A percentile compares a stretch with the other conserved stretches of the same genome.
These are phyloP conservation scores for Melampsora medusae DNA, from an alignment of 1,284 basidiomycete genomes.

Conservation along the genomic window DNA sequence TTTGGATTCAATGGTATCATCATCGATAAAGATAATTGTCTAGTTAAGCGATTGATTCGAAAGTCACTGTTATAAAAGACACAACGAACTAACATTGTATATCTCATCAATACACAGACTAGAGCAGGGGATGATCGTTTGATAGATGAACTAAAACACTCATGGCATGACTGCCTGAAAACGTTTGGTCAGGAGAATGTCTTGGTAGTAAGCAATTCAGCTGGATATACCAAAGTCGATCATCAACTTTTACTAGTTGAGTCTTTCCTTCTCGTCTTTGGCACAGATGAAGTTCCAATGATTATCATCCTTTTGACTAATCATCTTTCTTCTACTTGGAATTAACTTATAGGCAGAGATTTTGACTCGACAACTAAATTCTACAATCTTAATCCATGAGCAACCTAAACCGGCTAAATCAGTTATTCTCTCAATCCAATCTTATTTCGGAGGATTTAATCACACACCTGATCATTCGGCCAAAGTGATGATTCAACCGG, in stretches of 20 bases:
- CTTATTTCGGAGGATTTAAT: neutral
- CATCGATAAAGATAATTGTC: constrained; percentile 37
- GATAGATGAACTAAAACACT: constrained; percentile 11
- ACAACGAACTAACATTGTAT: neutral
- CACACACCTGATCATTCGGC: too few relatives aligned
- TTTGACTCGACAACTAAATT: constrained; percentile 20
- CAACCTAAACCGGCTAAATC: constrained; percentile 17
- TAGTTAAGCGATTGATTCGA: constrained; percentile 7
- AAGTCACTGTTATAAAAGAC: neutral
- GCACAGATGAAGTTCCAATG: too few relatives aligned
- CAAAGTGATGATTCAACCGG: too few relatives aligned
- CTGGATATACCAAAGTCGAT: constrained; percentile 24
- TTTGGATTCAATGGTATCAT: constrained; percentile 20
- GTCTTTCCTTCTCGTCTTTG: neutral
- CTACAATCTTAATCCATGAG: constrained; percentile 20
- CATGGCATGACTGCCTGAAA: constrained; percentile 27
- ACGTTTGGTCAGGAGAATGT: constrained; percentile 15
- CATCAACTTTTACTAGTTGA: constrained; percentile 2
- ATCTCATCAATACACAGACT: neutral
- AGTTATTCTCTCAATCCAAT: constrained; percentile 12
- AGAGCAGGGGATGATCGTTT: constrained; percentile 21
- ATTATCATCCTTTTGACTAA: too few relatives aligned
- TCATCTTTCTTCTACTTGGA: neutral
- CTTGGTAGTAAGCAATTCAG: constrained; percentile 31
- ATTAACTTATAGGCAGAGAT: constrained; percentile 16